Percentiles rank a stretch among this genome's conserved stretches.
These are phyloP conservation scores for Pneumocystis carinii DNA, from an alignment of 1,139 yeast genomes.

Conservation along the genomic window DNA sequence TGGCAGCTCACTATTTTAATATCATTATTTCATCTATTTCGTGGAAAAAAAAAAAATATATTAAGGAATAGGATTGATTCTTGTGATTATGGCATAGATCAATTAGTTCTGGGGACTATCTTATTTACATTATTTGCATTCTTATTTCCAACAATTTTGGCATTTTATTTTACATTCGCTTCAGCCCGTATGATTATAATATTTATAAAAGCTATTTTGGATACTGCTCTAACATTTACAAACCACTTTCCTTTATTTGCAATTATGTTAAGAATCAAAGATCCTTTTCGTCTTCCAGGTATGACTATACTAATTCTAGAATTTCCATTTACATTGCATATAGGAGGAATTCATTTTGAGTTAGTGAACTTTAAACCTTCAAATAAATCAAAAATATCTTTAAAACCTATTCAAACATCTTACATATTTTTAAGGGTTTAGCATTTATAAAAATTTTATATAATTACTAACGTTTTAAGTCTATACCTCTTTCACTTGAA, in stretches of 20 bases:
- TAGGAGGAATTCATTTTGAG: conserved; percentile 7
- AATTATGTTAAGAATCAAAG: conserved; percentile 59
- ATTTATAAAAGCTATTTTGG: conserved; percentile 38
- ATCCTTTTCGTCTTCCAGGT: conserved; percentile 78
- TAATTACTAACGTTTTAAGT: conserved; percentile 20
- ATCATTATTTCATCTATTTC: conserved; percentile 68
- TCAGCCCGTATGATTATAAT: conserved; percentile 40
- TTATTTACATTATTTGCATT: conserved; percentile 67
- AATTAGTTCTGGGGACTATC: conserved; percentile 73
- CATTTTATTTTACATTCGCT: conserved; percentile 69
- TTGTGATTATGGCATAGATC: conserved; percentile 71
- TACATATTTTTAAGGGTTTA: conserved; percentile 21
- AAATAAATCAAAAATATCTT: background rate
- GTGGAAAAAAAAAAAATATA: conserved; percentile 79
- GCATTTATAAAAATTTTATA: conserved; percentile 14
- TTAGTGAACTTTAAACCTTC: conserved; percentile 1
- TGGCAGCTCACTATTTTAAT: conserved; percentile 56
- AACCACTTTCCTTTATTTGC: conserved; percentile 84
- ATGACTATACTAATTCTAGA: conserved; percentile 40
- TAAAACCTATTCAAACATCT: background rate
- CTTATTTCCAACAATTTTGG: conserved; percentile 71
- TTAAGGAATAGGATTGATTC: conserved; percentile 76
- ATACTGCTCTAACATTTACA: conserved; percentile 46
- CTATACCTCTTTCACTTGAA: conserved; percentile 32
- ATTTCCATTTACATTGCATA: conserved; percentile 14